Base-by-base conservation (phyloP, 306 rosid species). In the Malus orientalis region DNA sequence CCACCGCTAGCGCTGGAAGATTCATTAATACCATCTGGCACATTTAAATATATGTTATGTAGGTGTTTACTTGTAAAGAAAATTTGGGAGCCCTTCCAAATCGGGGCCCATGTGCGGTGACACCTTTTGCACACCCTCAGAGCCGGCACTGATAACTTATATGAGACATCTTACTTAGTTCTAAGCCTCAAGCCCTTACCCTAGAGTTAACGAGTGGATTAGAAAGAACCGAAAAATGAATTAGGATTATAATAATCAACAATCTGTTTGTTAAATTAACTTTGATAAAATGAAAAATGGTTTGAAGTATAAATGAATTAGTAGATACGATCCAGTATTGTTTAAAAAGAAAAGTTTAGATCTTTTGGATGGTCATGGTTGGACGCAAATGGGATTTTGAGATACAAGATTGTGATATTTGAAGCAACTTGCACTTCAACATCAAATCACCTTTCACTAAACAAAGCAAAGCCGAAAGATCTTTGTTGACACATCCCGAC, bases 311-410 rank as follows among this genome's bases (percentile, higher is more conserved):
- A 53, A 53, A 70, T 61, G 68, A 71, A 69, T 73, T 75, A 78
- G 70, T 77, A 49, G 55, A 49, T 4, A 20, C 55, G 3, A 49
- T 49, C 20, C 55, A 49, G 16, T 49, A 49, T 15, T 49, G 20
- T 15, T 15, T 49, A 49, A 15, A 49, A 40, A 68, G 20, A 15
- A 71, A 77, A 77, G 77, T 44, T 47, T 64, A 66, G 60, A 54
- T 79, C 76, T 75, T 81, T 73, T 27, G 20, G 36, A 49, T 49
- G 20, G 54, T 49, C 54, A 77, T 86, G 84, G 83, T 81, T 71
- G 45, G 45, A 62, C 61, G 67, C 70, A 72, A 49, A 76, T 76
- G 61, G 74, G 55, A 49, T 49, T 18, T 8, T 5, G 29, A 22
- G 72, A 77, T 19, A 65, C 23, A 27, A 30, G 83, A 82, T 60